Percentiles rank a stretch among this genome's conserved stretches.
Evolutionary conservation across 208 protist species (phyloP).

Genomic region (Leptomonas pyrrhocoris): DNA sequence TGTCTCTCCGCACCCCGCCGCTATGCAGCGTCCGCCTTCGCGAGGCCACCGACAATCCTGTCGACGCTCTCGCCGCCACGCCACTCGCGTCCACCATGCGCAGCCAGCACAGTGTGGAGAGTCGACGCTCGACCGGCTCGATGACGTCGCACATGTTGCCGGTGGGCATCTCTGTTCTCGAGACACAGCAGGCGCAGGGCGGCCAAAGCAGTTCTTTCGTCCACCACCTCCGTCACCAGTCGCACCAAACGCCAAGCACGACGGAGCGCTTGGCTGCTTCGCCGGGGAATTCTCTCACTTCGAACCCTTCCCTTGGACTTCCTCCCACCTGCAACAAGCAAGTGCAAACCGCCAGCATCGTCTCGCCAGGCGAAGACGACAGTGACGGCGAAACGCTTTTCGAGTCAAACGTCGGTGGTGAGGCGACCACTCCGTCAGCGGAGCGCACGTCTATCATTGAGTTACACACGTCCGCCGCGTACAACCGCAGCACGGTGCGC

Average conservation of each 20-base stretch:
- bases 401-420: constrained; percentile 10
- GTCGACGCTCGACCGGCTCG: constrained; percentile 1
- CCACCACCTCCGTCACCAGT: neutral
- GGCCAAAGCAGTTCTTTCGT: neutral
- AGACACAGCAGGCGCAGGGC: neutral
- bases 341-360: constrained; percentile 32
- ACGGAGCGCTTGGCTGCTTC: neutral
- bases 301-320: constrained; percentile 6
- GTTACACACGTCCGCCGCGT: constrained; percentile 44
- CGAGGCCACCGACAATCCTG: neutral
- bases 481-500: constrained; percentile 38
- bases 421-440: constrained; percentile 1
- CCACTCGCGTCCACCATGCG: constrained; percentile 17
- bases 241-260: neutral
- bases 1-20: neutral
- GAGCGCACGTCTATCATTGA: constrained; percentile 45
- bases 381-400: constrained; percentile 1
- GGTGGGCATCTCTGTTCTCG: neutral
- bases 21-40: neutral
- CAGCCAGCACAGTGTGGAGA: constrained; percentile 26
- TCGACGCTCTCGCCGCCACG: neutral
- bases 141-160: constrained; percentile 4
- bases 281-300: neutral
- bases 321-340: constrained; percentile 31
- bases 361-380: constrained; percentile 14